Conservation (phyloP, 2,329 filamentous ascomycete genomes). For the Trichophyton rubrum region DNA sequence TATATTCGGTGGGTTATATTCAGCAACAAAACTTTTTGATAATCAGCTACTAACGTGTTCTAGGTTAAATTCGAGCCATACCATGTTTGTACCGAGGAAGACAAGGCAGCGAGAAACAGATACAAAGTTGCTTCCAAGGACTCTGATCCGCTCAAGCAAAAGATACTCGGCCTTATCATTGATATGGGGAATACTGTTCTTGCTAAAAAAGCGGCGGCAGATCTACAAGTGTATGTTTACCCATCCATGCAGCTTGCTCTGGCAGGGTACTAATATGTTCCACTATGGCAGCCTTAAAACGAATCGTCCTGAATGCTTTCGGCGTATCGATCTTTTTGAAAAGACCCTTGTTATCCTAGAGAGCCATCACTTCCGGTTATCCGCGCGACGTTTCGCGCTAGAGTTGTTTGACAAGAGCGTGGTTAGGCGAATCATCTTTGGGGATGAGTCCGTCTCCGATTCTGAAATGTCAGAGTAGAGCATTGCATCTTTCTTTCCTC, state of each 20-base stretch:
- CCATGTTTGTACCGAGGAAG: slow-evolving; percentile 32
- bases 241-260: background rate
- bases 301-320: slow-evolving; percentile 63
- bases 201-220: slow-evolving; percentile 71
- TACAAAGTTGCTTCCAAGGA: slow-evolving; percentile 50
- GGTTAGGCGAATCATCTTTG: slow-evolving; percentile 69
- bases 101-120: slow-evolving; percentile 30
- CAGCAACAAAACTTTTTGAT: background rate
- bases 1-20: slow-evolving; percentile 55
- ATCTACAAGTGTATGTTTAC: slow-evolving; percentile 49
- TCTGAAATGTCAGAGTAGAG: slow-evolving; percentile 16
- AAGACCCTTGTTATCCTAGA: slow-evolving; percentile 77
- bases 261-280: background rate
- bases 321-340: slow-evolving; percentile 64
- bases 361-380: slow-evolving; percentile 76
- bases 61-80: slow-evolving; percentile 28
- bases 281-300: slow-evolving; percentile 49
- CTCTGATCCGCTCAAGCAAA: slow-evolving; percentile 50
- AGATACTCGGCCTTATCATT: slow-evolving; percentile 71
- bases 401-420: slow-evolving; percentile 91
- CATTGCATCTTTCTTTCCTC: background rate
- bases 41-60: background rate
- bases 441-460: slow-evolving; percentile 45
- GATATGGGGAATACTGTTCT: slow-evolving; percentile 90
- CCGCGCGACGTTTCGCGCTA: slow-evolving; percentile 76